Evolutionary conservation across 2,329 filamentous ascomycete genomes (phyloP).

Genomic region (Aspergillus brasiliensis): DNA sequence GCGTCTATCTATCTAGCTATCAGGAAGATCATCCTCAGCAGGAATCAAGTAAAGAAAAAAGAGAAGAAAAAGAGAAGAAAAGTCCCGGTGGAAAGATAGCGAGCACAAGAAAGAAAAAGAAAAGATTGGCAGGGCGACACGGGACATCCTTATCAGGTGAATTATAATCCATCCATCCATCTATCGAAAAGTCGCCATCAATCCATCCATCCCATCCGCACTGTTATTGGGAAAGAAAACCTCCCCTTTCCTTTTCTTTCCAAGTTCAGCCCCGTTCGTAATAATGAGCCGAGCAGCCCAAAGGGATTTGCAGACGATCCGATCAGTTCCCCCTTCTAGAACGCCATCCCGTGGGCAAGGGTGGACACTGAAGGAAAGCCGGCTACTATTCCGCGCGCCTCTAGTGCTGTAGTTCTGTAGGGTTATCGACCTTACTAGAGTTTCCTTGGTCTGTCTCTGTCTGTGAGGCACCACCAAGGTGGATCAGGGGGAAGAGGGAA

Average conservation of each 20-base stretch:
- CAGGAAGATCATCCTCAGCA: no score
- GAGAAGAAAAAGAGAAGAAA: no score
- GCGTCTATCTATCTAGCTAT: no score
- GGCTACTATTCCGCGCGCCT: constrained; percentile 8
- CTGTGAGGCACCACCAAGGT: background rate
- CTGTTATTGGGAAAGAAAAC: no score
- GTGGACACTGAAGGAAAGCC: background rate
- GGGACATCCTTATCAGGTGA: background rate
- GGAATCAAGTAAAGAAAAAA: no score
- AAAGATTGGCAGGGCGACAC: background rate
- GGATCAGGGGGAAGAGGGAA: background rate
- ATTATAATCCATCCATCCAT: no score
- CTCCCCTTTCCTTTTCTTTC: no score
- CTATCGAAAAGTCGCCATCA: no score
- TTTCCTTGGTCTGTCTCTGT: no score
- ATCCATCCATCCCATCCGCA: no score
- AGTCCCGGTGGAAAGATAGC: background rate
- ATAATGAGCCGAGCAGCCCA: background rate
- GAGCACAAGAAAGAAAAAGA: background rate
- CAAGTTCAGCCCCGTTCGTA: background rate
- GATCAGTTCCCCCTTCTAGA: constrained; percentile 10
- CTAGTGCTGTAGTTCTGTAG: no score
- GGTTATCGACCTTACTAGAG: background rate
- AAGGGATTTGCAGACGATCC: background rate
- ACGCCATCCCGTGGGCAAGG: constrained; percentile 7